Evolutionary conservation across 345 rosid genomes (phyloP).

Genomic region (Raphanus sativus): DNA sequence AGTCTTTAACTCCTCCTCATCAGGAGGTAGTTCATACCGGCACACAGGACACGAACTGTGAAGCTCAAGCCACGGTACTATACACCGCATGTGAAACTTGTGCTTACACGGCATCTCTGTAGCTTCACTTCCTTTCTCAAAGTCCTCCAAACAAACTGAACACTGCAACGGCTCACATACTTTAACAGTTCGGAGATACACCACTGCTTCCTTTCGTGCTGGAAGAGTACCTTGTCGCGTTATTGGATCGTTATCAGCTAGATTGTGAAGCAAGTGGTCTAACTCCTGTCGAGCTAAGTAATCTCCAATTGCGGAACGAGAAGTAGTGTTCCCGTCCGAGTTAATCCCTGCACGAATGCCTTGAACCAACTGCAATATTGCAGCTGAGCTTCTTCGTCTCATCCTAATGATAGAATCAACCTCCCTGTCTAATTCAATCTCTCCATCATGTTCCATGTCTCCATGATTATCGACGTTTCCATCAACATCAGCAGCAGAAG

Average conservation of each 20-base stretch:
- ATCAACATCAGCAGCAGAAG: too few relatives aligned
- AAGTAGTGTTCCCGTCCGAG: not conserved
- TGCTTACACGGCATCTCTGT: conserved; percentile 65
- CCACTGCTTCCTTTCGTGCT: conserved; percentile 68
- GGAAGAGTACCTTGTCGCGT: conserved; percentile 72
- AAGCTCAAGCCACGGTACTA: conserved; percentile 57
- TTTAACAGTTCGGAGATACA: conserved; percentile 60
- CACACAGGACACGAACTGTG: conserved; percentile 69
- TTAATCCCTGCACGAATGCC: not conserved
- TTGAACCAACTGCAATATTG: conserved; percentile 54
- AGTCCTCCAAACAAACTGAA: conserved; percentile 38
- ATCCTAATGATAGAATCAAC: conserved; percentile 57
- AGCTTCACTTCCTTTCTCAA: conserved; percentile 58
- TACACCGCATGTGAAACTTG: conserved; percentile 53
- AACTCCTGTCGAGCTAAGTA: conserved; percentile 62
- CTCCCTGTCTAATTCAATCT: conserved; percentile 55
- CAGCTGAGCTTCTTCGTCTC: conserved; percentile 64
- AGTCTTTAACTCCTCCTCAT: conserved; percentile 41
- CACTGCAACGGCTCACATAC: conserved; percentile 51
- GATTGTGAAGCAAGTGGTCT: conserved; percentile 70
- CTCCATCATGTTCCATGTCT: conserved; percentile 39
- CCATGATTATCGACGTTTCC: conserved; percentile 4
- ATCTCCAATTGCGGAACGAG: conserved; percentile 55
- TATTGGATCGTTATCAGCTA: conserved; percentile 69
- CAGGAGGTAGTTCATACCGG: conserved; percentile 48